Evolutionary conservation across 441 rosid species (phyloP).

Genomic region (Populus tomentosa): DNA sequence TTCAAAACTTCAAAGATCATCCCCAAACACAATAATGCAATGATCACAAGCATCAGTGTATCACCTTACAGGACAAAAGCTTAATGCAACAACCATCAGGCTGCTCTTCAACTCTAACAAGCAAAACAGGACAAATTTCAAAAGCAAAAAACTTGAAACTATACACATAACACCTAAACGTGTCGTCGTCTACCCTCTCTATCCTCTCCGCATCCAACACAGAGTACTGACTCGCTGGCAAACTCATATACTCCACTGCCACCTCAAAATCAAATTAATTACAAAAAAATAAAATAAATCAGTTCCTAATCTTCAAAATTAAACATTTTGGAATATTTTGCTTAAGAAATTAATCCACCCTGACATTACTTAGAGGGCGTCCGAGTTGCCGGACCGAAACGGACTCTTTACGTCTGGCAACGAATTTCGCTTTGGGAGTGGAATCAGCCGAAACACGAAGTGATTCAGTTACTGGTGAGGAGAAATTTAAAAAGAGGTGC

Average conservation of each 20-base stretch:
- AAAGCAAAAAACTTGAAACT: conserved; percentile 78
- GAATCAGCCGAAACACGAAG: conserved; percentile 46
- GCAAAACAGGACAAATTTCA: conserved; percentile 88
- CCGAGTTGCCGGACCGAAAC: conserved; percentile 62
- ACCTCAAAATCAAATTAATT: background rate
- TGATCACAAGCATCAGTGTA: background rate
- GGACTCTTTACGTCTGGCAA: conserved; percentile 75
- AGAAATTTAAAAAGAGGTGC: conserved; percentile 2
- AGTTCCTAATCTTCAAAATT: background rate
- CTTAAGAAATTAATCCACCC: background rate
- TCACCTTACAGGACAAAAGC: conserved; percentile 86
- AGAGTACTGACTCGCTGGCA: conserved; percentile 97
- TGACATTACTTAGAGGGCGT: conserved; percentile 77
- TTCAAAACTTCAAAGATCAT: background rate
- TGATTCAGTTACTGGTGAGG: conserved; percentile 3
- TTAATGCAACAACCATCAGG: conserved; percentile 85
- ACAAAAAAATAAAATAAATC: background rate
- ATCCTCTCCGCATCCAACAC: conserved; percentile 98
- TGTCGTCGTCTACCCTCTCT: conserved; percentile 82
- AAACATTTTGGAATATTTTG: background rate
- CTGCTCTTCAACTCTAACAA: conserved; percentile 81
- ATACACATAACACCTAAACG: conserved; percentile 80
- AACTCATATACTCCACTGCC: conserved; percentile 88
- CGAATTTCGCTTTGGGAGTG: conserved; percentile 56
- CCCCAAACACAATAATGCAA: background rate